These are phyloP conservation scores for Pyrus hybrid DNA, from an alignment of 331 rosid species.

Conservation along the genomic window DNA sequence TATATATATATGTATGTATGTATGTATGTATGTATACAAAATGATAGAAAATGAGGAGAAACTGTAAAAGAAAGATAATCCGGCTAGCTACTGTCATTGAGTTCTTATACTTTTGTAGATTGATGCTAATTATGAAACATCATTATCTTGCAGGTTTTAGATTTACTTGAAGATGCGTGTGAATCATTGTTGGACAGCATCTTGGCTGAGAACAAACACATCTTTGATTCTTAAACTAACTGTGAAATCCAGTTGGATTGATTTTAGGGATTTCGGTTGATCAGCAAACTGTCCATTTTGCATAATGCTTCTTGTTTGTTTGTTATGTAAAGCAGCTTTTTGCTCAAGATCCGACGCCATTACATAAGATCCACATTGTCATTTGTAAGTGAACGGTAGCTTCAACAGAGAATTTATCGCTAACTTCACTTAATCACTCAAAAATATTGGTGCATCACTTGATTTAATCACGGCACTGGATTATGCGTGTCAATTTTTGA, in stretches of 20 bases:
- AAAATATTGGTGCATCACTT: background rate
- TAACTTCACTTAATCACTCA: background rate
- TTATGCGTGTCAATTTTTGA: background rate
- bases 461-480: background rate
- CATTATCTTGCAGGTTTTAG: conserved; percentile 59
- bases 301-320: background rate
- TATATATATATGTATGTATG: background rate
- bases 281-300: background rate
- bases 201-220: conserved; percentile 56
- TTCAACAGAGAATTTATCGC: background rate
- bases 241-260: conserved; percentile 3
- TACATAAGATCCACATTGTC: background rate
- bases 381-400: background rate
- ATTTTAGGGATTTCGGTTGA: background rate
- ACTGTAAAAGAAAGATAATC: background rate
- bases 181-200: conserved; percentile 67
- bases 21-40: background rate
- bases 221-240: conserved; percentile 26
- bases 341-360: background rate
- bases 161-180: conserved; percentile 92
- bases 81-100: background rate
- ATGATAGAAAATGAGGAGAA: background rate
- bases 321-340: background rate
- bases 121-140: background rate
- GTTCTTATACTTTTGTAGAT: background rate